Conservation (phyloP, 495 filamentous ascomycete genomes). For the Glarea lozoyensis region DNA sequence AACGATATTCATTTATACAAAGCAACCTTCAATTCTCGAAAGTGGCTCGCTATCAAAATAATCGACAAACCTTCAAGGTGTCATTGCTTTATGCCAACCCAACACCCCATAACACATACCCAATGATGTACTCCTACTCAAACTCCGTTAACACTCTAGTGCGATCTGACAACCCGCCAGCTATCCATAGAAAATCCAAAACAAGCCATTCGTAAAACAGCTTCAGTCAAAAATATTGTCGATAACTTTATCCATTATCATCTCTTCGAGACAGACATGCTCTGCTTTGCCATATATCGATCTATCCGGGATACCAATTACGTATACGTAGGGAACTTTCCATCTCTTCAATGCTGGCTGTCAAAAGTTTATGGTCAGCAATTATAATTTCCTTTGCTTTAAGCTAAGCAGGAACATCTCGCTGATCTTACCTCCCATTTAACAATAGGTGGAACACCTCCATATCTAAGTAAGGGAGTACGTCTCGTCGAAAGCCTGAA, state of each 20-base stretch:
- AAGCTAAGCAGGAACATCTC: too few relatives aligned
- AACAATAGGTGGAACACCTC: not conserved
- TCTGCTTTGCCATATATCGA: not conserved
- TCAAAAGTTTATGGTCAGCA: too few relatives aligned
- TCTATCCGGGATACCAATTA: not conserved
- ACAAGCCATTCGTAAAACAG: not conserved
- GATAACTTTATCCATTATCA: conserved; percentile 1
- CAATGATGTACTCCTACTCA: not conserved
- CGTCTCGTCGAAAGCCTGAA: not conserved
- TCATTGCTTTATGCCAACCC: not conserved
- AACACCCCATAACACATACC: not conserved
- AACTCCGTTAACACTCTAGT: not conserved
- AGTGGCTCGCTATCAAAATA: not conserved
- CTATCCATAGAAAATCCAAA: not conserved
- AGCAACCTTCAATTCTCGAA: too few relatives aligned
- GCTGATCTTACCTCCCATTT: too few relatives aligned
- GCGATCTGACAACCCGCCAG: not conserved
- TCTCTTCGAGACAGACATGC: too few relatives aligned
- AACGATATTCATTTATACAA: not conserved
- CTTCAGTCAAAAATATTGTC: not conserved
- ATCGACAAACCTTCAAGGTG: not conserved
- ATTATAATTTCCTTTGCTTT: too few relatives aligned
- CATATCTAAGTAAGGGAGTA: not conserved
- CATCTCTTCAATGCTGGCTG: not conserved
- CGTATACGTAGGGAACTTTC: not conserved